Evolutionary conservation across 176 grass and related monocot species (phyloP).

Genomic region (Aegilops umbellulata): DNA sequence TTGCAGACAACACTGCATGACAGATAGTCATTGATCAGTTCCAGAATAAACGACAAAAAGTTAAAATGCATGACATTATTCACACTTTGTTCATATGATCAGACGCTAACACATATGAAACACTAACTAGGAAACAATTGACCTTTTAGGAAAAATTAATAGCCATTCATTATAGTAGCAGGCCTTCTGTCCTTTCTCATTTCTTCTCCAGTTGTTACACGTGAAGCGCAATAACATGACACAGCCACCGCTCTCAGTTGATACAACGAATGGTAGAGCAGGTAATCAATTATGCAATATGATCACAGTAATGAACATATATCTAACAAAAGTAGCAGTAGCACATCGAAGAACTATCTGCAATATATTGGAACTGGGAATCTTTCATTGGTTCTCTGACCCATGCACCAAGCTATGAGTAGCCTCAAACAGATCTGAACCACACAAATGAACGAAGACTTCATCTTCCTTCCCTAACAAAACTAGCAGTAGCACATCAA

Average conservation of each 20-base stretch:
- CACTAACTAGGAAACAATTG: conserved; percentile 23
- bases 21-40: conserved; percentile 27
- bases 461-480: neutral
- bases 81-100: neutral
- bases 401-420: conserved; percentile 5
- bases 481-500: too few relatives aligned
- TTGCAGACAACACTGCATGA: conserved; percentile 77
- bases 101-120: neutral
- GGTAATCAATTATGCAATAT: neutral
- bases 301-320: neutral
- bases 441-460: neutral
- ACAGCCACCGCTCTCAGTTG: neutral
- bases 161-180: neutral
- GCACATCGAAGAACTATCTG: neutral
- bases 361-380: neutral
- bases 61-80: neutral
- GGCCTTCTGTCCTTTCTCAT: neutral
- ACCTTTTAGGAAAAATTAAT: conserved; percentile 13
- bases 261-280: neutral
- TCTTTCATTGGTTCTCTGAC: neutral
- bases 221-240: neutral
- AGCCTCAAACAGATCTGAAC: neutral
- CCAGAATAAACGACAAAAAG: conserved; percentile 5
- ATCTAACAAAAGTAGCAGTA: neutral
- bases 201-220: neutral